phyloP scores from a whole-genome alignment of 1,139 yeast genomes.

The Meyerozyma guilliermondii region DNA sequence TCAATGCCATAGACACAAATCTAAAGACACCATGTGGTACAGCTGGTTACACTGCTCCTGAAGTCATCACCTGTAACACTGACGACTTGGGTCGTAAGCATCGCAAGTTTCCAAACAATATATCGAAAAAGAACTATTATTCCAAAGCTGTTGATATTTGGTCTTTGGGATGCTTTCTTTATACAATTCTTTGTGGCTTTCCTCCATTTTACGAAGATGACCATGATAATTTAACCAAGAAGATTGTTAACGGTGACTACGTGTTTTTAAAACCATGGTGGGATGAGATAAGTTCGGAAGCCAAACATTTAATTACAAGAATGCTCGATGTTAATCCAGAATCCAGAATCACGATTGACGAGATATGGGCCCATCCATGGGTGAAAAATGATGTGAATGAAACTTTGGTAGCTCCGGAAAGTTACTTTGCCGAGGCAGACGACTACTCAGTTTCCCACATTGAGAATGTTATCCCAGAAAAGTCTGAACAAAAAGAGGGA shows the following conservation, averaged over 20 bases:
- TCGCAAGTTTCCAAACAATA: conserved; percentile 15
- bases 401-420: conserved; percentile 1
- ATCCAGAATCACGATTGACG: conserved; percentile 56
- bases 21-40: conserved; percentile 90
- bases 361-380: conserved; percentile 57
- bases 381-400: conserved; percentile 10
- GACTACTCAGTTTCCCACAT: background rate
- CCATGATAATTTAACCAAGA: conserved; percentile 72
- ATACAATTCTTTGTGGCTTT: conserved; percentile 87
- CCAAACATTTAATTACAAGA: conserved; percentile 57
- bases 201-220: conserved; percentile 95
- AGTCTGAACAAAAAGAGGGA: background rate
- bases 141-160: conserved; percentile 93
- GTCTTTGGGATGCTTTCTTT: conserved; percentile 92
- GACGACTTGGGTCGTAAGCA: conserved; percentile 10
- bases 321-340: conserved; percentile 60
- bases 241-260: conserved; percentile 79
- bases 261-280: conserved; percentile 92
- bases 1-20: conserved; percentile 20
- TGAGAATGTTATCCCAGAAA: background rate
- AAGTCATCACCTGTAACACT: conserved; percentile 57
- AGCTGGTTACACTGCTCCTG: conserved; percentile 92
- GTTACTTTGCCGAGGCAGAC: conserved; percentile 9
- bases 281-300: conserved; percentile 84
- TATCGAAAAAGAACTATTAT: conserved; percentile 64